Base-by-base conservation (phyloP, 345 rosid genomes). In the Cardamine occulta region DNA sequence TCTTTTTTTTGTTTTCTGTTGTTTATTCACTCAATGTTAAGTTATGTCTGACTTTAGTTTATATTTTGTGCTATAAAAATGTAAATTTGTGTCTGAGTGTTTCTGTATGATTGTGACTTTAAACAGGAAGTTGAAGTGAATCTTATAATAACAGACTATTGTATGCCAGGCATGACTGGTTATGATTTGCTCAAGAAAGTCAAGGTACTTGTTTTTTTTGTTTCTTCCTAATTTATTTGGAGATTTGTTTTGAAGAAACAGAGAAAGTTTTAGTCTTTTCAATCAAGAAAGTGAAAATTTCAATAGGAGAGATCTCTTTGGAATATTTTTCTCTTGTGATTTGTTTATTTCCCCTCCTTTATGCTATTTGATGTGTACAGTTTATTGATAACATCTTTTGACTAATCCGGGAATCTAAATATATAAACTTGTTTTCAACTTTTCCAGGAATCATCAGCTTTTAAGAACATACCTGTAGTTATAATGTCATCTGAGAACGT, bases 121-220 rank as follows among this genome's bases (percentile, higher is more conserved):
- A 1, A 61, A 57, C 79, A 85, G 89, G 93, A 81, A 19, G 73
- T 79, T 61, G 88, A 87, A 64, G 91, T 90, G 66, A 88, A 88
- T 81, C 80, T 90, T 84, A 88, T 92, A 73, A 90, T 92, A 81
- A 92, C 97, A 7, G 97, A 92, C 76, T 92, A 83, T 63, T 86
- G 88, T 60, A 92, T 88, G 97, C 97, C 94, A 7, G 96, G 96
- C 70, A 92, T 88, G 86, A 92, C 84, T 57, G 96, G 97, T 61
- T 90, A 87, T 82, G 97, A 90, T 82, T 81, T 92, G 28, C 94
- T 92, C 66, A 88, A 88, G 85, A 85, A 82, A 68, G 74, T 92
- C 73, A 89, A 92, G 94, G 97, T 79, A 59, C n/a, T 68, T 69
- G 49, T 19, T 48, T 39, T 34, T 37, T 11, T 35, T 32, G 28